Conservation (phyloP, 192 early-diverging fungal genomes). For the Bifiguratus adelaidae region DNA sequence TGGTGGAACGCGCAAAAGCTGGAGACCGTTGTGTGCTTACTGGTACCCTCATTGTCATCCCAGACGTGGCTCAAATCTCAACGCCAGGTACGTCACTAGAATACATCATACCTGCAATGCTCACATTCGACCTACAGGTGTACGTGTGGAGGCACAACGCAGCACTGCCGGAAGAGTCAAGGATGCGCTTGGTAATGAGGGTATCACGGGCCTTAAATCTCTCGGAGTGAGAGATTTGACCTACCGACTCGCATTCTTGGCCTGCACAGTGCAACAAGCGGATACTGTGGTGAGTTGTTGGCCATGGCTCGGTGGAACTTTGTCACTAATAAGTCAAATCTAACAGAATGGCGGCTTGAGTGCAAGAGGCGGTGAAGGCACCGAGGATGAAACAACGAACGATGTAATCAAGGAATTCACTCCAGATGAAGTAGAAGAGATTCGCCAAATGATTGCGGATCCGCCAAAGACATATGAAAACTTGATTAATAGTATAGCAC, state of each 20-base stretch:
- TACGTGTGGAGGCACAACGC: slow-evolving; percentile 42
- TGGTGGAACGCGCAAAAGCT: slow-evolving; percentile 91
- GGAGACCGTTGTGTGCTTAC: slow-evolving; percentile 87
- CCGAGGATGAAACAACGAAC: too few relatives aligned
- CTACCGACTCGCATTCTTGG: slow-evolving; percentile 88
- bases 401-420: slow-evolving; percentile 54
- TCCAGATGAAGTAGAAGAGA: slow-evolving; percentile 63
- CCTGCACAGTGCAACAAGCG: slow-evolving; percentile 63
- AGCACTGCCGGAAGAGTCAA: slow-evolving; percentile 26
- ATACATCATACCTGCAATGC: not conserved
- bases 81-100: slow-evolving; percentile 41
- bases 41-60: slow-evolving; percentile 84
- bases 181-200: slow-evolving; percentile 59
- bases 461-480: slow-evolving; percentile 61
- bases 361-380: too few relatives aligned
- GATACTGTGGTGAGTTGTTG: slow-evolving; percentile 19
- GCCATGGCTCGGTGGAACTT: not conserved
- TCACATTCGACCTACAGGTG: slow-evolving; percentile 14
- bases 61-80: slow-evolving; percentile 78
- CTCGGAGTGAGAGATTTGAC: slow-evolving; percentile 87
- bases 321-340: not conserved
- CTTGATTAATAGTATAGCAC: slow-evolving; percentile 75
- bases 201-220: slow-evolving; percentile 75
- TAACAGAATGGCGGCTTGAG: too few relatives aligned
- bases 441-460: slow-evolving; percentile 52